Evolutionary conservation across 306 rosid genomes (phyloP).

Genomic region (Oemleria cerasiformis): DNA sequence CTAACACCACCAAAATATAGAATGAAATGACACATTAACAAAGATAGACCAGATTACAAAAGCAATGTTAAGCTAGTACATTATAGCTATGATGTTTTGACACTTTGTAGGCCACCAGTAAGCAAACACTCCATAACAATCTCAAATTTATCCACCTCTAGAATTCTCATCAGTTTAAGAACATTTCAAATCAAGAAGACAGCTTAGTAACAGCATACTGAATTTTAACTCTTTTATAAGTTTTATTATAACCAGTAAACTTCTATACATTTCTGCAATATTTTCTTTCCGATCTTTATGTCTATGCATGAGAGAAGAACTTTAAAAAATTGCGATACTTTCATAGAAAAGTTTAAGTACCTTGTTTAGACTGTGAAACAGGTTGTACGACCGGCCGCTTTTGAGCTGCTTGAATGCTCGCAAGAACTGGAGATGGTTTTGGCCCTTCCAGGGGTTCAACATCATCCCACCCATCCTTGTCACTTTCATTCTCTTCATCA

Average conservation of each 20-base stretch:
- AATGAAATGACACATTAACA: background rate
- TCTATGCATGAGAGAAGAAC: background rate
- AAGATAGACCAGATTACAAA: background rate
- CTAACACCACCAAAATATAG: background rate
- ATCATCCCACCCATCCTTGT: conserved; percentile 97
- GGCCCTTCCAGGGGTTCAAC: conserved; percentile 83
- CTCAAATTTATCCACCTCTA: background rate
- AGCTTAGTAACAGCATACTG: background rate
- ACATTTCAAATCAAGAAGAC: background rate
- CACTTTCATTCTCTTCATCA: conserved; percentile 56
- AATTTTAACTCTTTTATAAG: background rate
- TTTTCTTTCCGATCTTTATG: background rate
- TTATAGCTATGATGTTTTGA: background rate
- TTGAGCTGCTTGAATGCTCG: conserved; percentile 95
- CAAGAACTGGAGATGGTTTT: conserved; percentile 68
- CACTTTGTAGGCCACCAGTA: background rate
- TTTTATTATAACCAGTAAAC: background rate
- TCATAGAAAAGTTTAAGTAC: conserved; percentile 31
- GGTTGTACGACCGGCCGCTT: conserved; percentile 77
- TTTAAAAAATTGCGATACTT: background rate
- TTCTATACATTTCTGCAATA: conserved; percentile 2
- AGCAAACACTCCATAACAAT: background rate
- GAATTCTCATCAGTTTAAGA: background rate
- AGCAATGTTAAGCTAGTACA: background rate
- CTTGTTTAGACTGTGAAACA: conserved; percentile 60